Conservation (phyloP, 805 yeast species). For the Blastobotrys muscicola region DNA sequence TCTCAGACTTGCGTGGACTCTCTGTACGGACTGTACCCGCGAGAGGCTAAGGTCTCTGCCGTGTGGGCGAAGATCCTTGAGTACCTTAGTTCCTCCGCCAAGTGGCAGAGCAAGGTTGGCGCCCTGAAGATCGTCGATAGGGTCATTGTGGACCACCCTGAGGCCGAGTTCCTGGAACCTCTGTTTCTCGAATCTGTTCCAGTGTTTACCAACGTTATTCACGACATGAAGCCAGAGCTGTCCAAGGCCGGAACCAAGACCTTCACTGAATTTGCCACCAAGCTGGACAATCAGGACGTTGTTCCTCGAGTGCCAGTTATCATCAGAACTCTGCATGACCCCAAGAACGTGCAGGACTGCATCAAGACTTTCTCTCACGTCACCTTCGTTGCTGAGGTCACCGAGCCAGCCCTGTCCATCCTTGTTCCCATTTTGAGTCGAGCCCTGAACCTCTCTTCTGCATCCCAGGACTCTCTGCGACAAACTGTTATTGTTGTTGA, state of each 20-base stretch:
- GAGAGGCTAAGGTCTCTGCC: slow-evolving; percentile 67
- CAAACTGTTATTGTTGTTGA: slow-evolving; percentile 95
- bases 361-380: slow-evolving; percentile 84
- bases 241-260: slow-evolving; percentile 75
- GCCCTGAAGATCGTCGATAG: slow-evolving; percentile 67
- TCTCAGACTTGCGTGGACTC: slow-evolving; percentile 74
- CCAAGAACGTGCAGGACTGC: slow-evolving; percentile 78
- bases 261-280: slow-evolving; percentile 60
- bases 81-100: slow-evolving; percentile 73
- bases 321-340: slow-evolving; percentile 84
- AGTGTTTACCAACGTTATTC: slow-evolving; percentile 75
- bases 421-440: slow-evolving; percentile 88
- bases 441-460: slow-evolving; percentile 76
- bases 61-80: slow-evolving; percentile 51
- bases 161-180: slow-evolving; percentile 66
- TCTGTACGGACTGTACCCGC: slow-evolving; percentile 58
- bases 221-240: slow-evolving; percentile 94
- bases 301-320: slow-evolving; percentile 76
- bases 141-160: slow-evolving; percentile 68
- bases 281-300: slow-evolving; percentile 87
- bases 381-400: slow-evolving; percentile 96
- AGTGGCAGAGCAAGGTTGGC: slow-evolving; percentile 85
- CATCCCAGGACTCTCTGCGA: slow-evolving; percentile 92
- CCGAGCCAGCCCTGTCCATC: slow-evolving; percentile 86
- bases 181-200: slow-evolving; percentile 76